Base-by-base conservation (phyloP, 2,329 filamentous ascomycete species). In the Cercospora zeae-maydis region DNA sequence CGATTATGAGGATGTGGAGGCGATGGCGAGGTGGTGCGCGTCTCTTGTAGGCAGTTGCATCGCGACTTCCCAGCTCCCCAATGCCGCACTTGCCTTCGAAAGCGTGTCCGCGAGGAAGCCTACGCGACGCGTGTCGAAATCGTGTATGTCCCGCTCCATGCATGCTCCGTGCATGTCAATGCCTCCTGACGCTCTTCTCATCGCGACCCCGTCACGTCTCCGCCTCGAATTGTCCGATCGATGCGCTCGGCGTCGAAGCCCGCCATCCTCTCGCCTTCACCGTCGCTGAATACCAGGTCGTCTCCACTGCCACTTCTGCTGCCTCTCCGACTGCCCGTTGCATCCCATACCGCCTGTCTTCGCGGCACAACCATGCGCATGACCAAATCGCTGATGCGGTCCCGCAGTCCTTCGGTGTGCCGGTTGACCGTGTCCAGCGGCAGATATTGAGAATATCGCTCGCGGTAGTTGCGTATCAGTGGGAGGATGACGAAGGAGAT, bases 251-350 rank as follows among this genome's bases (percentile, higher is more conserved):
- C 66, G 66, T 73, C 72, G 59, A 81, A 81, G 13, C 79, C 79
- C 3, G 80, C 75, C 78, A 81, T 79, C 58, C 75, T 76, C 70
- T 81, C 79, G 45, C 79, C 78, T 67, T 81, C 78, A 61, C 77
- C 78, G 34, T 78, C 78, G 49, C 76, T 78, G 62, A 80, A 80
- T 6, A 67, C 60, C 39, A 79, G 77, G 24, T 58, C 67, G 45
- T 62, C 68, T 47, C 33, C 61, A 42, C 65, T 71, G 31, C 62
- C 70, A 47, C 61, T 61, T 27, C 70, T 59, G 13, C 61, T 61
- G 13, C 59, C 61, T n/a, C 60, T 52, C 24, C 58, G 58, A 31
- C 58, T 59, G n/a, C 58, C 66, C 30, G 69, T 70, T 4, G 71
- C 75, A 59, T 77, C 73, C 31, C 47, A 59, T 3, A 76, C 68